These are phyloP conservation scores for Collybia nuda DNA, from an alignment of 768 basidiomycete species.

Conservation along the genomic window DNA sequence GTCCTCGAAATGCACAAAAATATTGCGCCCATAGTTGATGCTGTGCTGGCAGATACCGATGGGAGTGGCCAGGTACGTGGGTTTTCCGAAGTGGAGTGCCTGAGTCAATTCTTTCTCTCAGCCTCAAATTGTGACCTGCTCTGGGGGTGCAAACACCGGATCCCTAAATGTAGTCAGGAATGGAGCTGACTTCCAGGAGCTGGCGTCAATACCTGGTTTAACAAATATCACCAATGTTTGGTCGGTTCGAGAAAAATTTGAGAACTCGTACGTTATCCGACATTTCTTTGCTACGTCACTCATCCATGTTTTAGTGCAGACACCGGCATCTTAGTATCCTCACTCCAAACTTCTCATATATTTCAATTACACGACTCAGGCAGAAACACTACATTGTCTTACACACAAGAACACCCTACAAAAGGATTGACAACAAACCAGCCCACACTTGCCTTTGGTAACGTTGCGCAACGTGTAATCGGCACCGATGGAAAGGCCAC, in stretches of 20 bases:
- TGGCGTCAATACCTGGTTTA: slow-evolving; percentile 58
- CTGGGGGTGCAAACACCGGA: slow-evolving; percentile 77
- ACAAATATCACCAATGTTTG: slow-evolving; percentile 59
- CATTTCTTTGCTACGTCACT: slow-evolving; percentile 2
- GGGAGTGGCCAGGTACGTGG: slow-evolving; percentile 62
- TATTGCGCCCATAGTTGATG: slow-evolving; percentile 83
- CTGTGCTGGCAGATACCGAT: slow-evolving; percentile 71
- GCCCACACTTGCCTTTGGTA: slow-evolving; percentile 66
- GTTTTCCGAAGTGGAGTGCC: neutral
- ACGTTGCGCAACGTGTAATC: slow-evolving; percentile 40
- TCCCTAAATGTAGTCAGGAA: slow-evolving; percentile 76
- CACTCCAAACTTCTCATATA: slow-evolving; percentile 51
- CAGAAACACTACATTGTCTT: slow-evolving; percentile 39
- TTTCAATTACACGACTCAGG: slow-evolving; percentile 46
- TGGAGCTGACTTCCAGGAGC: slow-evolving; percentile 77
- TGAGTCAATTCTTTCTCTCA: slow-evolving; percentile 24
- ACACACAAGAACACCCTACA: slow-evolving; percentile 28
- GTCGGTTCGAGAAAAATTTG: slow-evolving; percentile 49
- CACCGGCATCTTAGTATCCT: slow-evolving; percentile 60
- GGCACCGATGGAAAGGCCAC: slow-evolving; percentile 24
- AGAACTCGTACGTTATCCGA: slow-evolving; percentile 44
- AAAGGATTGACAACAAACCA: slow-evolving; percentile 44
- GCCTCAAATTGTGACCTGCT: slow-evolving; percentile 85
- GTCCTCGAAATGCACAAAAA: slow-evolving; percentile 70
- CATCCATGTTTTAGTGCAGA: slow-evolving; percentile 39